Evolutionary conservation across 1,284 basidiomycete species (phyloP).

Genomic region (Schizophyllum amplum): DNA sequence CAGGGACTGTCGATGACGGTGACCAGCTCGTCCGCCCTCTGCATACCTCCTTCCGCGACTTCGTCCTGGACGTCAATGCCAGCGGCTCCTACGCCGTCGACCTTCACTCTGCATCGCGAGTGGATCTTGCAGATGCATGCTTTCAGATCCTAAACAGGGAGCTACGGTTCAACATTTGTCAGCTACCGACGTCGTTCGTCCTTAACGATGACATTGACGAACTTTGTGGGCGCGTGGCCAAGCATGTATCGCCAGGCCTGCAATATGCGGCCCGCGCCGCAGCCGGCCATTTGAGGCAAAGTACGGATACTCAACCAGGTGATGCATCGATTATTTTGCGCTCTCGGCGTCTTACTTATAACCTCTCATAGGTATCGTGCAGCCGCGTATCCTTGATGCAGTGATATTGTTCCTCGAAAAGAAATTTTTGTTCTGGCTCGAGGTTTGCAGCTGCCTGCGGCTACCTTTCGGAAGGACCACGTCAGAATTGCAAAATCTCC

Average conservation of each 20-base stretch:
- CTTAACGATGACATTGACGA: conserved; percentile 16
- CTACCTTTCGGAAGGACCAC: not conserved
- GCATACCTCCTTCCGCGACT: no score
- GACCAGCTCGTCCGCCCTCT: no score
- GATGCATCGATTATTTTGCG: no score
- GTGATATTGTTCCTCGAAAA: conserved; percentile 12
- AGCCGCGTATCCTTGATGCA: not conserved
- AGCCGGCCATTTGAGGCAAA: conserved; percentile 15
- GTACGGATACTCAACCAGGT: no score
- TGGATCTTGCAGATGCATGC: conserved; percentile 9
- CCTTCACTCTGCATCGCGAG: not conserved
- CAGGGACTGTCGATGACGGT: no score
- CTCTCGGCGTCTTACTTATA: no score
- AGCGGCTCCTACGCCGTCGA: no score
- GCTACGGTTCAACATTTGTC: conserved; percentile 25
- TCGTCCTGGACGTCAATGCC: no score
- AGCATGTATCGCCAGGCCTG: conserved; percentile 14
- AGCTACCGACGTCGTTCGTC: conserved; percentile 19
- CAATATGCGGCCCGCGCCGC: conserved; percentile 20
- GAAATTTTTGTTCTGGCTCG: conserved; percentile 19
- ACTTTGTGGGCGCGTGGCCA: conserved; percentile 4
- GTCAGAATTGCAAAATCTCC: conserved; percentile 2
- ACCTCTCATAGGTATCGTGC: not conserved
- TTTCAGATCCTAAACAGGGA: conserved; percentile 15
- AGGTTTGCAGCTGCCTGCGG: conserved; percentile 12